Percentiles rank a stretch among this genome's conserved stretches.
Conservation (phyloP, 441 rosid species). For the Geranium incanum region DNA sequence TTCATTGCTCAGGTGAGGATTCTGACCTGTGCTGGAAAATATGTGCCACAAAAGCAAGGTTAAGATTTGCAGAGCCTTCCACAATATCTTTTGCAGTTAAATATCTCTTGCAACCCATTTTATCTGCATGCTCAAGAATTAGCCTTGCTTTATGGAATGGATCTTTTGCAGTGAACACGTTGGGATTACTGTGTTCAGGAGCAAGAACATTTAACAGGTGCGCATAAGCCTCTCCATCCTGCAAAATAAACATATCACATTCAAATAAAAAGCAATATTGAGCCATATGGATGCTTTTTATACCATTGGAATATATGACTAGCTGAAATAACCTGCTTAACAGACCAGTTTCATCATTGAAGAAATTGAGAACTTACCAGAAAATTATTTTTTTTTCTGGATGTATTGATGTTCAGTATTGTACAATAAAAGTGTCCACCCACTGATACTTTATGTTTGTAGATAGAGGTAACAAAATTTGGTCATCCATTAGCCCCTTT, state of each 20-base stretch:
- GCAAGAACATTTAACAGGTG: slow-evolving; percentile 90
- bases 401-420: not conserved
- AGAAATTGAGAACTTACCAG: not conserved
- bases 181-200: slow-evolving; percentile 63
- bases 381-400: not conserved
- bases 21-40: slow-evolving; percentile 87
- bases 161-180: slow-evolving; percentile 51
- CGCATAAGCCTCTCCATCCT: slow-evolving; percentile 99
- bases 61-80: slow-evolving; percentile 95
- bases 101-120: slow-evolving; percentile 80
- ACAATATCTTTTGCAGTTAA: slow-evolving; percentile 83
- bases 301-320: slow-evolving; percentile 1
- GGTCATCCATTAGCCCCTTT: not conserved
- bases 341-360: not conserved
- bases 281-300: not conserved
- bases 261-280: not conserved
- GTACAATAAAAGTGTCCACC: not conserved
- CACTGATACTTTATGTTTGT: not conserved
- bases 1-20: slow-evolving; percentile 1
- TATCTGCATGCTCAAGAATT: slow-evolving; percentile 91
- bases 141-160: slow-evolving; percentile 67
- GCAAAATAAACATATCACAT: slow-evolving; percentile 24
- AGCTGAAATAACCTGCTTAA: not conserved
- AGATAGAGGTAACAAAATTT: not conserved
- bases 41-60: slow-evolving; percentile 95